Evolutionary conservation across 805 yeast species (phyloP).

Genomic region (Starmerella vaccinii): DNA sequence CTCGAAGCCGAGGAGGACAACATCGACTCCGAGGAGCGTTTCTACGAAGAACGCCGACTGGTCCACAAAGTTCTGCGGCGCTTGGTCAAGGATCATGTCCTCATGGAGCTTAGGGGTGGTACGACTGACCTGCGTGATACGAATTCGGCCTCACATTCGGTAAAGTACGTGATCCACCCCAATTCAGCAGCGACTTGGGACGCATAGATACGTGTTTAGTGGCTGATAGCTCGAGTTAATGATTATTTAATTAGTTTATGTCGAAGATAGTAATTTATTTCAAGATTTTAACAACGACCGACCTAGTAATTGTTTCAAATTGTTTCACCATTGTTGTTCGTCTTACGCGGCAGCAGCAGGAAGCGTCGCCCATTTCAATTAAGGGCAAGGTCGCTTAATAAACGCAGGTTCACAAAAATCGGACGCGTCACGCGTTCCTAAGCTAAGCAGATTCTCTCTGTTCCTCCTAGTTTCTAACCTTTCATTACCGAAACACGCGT

Average conservation of each 20-base stretch:
- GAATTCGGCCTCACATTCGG: constrained; percentile 24
- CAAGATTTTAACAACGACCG: too few relatives aligned
- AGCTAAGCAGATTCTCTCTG: background rate
- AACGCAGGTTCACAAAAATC: background rate
- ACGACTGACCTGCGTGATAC: constrained; percentile 31
- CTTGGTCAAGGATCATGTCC: constrained; percentile 71
- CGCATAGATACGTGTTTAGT: background rate
- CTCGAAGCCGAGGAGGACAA: constrained; percentile 61
- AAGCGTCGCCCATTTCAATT: background rate
- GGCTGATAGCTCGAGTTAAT: background rate
- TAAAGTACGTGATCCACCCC: constrained; percentile 31
- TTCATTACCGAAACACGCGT: background rate
- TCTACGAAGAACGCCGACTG: constrained; percentile 56
- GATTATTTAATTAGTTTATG: background rate
- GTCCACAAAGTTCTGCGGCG: constrained; percentile 73
- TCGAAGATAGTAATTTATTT: too few relatives aligned
- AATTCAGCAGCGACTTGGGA: constrained; percentile 23
- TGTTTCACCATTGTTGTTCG: too few relatives aligned
- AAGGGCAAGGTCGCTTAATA: constrained; percentile 2
- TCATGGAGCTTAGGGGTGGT: constrained; percentile 55
- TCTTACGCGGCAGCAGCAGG: background rate
- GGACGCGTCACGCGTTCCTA: constrained; percentile 7
- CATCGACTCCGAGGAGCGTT: constrained; percentile 57
- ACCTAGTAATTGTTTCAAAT: too few relatives aligned
- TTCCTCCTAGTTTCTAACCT: background rate